Evolutionary conservation across 2,329 filamentous ascomycete genomes (phyloP).

Genomic region (Aureobasidium musti): DNA sequence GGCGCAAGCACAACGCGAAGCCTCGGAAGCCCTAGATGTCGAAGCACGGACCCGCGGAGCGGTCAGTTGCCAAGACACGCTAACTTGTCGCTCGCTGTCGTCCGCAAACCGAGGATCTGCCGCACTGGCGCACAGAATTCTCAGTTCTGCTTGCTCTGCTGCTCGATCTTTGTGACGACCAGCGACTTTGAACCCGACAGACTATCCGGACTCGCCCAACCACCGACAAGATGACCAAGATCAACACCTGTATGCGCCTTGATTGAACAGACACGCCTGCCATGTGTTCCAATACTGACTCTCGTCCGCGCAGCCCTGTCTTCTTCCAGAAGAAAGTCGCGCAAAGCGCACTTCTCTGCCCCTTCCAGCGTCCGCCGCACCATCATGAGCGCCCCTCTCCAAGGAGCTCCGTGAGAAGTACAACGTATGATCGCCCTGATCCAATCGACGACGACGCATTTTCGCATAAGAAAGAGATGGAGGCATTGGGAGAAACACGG

Average conservation of each 20-base stretch:
- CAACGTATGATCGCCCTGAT: conserved; percentile 67
- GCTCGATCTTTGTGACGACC: conserved; percentile 23
- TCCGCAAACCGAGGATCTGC: conserved; percentile 12
- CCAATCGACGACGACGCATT: background rate
- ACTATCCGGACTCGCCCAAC: conserved; percentile 29
- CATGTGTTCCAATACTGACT: conserved; percentile 14
- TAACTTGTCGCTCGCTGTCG: background rate
- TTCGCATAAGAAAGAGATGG: conserved; percentile 3
- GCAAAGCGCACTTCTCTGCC: conserved; percentile 96
- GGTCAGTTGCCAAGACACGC: background rate
- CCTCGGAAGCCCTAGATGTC: background rate
- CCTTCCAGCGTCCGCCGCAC: conserved; percentile 90
- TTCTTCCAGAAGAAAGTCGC: conserved; percentile 96
- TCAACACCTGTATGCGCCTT: conserved; percentile 59
- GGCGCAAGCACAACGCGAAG: conserved; percentile 8
- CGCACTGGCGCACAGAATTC: conserved; percentile 9
- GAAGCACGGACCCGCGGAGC: background rate
- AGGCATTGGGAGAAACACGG: conserved; percentile 19
- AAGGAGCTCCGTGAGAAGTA: conserved; percentile 99
- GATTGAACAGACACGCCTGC: background rate
- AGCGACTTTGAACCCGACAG: conserved; percentile 29
- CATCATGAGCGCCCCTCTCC: conserved; percentile 93
- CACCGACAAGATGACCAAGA: conserved; percentile 67
- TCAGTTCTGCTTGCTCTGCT: background rate
- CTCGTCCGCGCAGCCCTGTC: conserved; percentile 56